Base-by-base conservation (phyloP, 1,284 basidiomycete genomes). In the Tetrapyrgos nigripes region DNA sequence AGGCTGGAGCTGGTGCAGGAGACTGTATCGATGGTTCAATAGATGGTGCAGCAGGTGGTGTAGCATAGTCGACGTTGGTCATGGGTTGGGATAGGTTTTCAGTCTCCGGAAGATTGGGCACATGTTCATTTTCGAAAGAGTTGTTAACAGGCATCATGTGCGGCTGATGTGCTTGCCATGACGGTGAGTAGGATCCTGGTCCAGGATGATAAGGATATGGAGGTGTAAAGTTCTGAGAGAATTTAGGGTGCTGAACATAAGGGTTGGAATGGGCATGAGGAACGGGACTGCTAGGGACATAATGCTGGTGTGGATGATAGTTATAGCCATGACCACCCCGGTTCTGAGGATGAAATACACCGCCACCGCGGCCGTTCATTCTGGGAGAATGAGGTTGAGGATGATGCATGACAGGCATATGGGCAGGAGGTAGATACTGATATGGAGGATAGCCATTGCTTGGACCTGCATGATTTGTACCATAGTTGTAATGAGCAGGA, bases 161-260 rank as follows among this genome's bases (percentile, higher is more conserved):
- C 21, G 59, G 59, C 28, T 59, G 59, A 13, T 59, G 66, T 10
- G 56, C 23, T 53, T 67, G 63, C 53, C 64, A 73, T 11, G 29
- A 45, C 29, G 43, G 43, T 3, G 45, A 23, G 27, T 21, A 28
- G 3, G 53, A 46, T 3, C n/a, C 64, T 27, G 59, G 59, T 14
- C 37, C 55, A 37, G 72, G 50, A 1, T 66, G 63, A 44, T 66
- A 65, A 2, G 65, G 37, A 47, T 72, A 72, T 1, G 66, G 40
- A 1, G 65, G 58, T 10, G 43, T 27, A 40, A 14, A 45, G 10
- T 5, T 46, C 28, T 10, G 58, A 19, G 33, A 33, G 49, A 24
- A 48, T 49, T 55, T 47, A 21, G 26, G 54, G 28, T 13, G 47
- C 19, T 24, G 51, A 26, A 19, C 33, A 53, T 43, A 26, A 8